These are phyloP conservation scores for Cytospora paraplurivora DNA, from an alignment of 2,329 filamentous ascomycete species.

Conservation along the genomic window DNA sequence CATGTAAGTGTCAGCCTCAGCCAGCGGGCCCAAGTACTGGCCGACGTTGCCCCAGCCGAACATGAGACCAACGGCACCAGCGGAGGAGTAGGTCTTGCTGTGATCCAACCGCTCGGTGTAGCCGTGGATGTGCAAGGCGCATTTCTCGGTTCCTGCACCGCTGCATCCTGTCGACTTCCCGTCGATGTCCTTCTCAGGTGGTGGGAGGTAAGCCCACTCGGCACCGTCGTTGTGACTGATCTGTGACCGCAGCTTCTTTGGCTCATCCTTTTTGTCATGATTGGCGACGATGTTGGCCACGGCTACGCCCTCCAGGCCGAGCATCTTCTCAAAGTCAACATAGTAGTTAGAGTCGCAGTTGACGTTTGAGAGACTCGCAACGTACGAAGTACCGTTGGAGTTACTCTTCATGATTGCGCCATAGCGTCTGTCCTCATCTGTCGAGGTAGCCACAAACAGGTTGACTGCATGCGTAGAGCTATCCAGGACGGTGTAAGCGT, in stretches of 20 bases:
- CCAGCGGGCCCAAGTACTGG: conserved; percentile 61
- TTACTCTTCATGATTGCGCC: conserved; percentile 97
- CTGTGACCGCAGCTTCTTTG: conserved; percentile 83
- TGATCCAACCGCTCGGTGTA: conserved; percentile 89
- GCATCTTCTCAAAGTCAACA: conserved; percentile 96
- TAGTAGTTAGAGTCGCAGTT: conserved; percentile 77
- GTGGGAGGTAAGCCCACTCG: conserved; percentile 76
- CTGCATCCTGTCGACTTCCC: conserved; percentile 72
- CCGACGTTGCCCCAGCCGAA: conserved; percentile 93
- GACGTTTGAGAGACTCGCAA: conserved; percentile 77
- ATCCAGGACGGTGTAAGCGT: conserved; percentile 89
- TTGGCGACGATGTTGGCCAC: conserved; percentile 87
- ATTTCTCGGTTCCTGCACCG: conserved; percentile 59
- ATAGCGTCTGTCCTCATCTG: conserved; percentile 64
- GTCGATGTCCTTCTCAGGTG: conserved; percentile 71
- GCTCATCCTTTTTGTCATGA: conserved; percentile 61
- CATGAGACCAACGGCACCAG: conserved; percentile 86
- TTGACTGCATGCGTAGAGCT: conserved; percentile 95
- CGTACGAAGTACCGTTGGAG: conserved; percentile 95
- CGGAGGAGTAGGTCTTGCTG: conserved; percentile 83
- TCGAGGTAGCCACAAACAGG: conserved; percentile 83
- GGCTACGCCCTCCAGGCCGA: conserved; percentile 85
- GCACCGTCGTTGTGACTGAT: conserved; percentile 97
- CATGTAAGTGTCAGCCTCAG: conserved; percentile 86
- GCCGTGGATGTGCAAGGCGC: conserved; percentile 89